These are phyloP conservation scores for Lomentospora prolificans DNA, from an alignment of 2,329 filamentous ascomycete species.

Conservation along the genomic window DNA sequence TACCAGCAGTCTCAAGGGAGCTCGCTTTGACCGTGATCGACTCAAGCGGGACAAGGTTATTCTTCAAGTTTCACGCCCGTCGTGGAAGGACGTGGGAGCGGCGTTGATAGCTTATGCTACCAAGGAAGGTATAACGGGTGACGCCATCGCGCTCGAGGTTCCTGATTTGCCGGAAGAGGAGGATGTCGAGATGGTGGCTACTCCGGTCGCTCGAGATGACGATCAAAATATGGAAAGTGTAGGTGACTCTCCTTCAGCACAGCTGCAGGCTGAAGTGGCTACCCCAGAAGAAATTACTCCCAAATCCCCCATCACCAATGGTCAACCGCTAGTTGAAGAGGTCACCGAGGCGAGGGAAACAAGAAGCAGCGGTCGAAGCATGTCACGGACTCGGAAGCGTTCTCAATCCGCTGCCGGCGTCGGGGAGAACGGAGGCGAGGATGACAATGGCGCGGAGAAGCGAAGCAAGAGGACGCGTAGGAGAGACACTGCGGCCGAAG, in stretches of 20 bases:
- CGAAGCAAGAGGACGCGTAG: slow-evolving; percentile 56
- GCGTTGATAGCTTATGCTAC: not conserved
- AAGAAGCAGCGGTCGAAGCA: slow-evolving; percentile 24
- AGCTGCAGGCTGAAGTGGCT: slow-evolving; percentile 4
- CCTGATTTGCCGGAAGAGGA: slow-evolving; percentile 6
- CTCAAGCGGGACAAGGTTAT: not conserved
- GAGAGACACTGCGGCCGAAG: slow-evolving; percentile 46
- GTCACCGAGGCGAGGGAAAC: slow-evolving; percentile 19
- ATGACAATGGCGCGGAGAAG: slow-evolving; percentile 49
- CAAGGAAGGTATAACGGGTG: not conserved
- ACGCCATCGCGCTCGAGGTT: slow-evolving; percentile 1
- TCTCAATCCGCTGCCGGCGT: slow-evolving; percentile 54
- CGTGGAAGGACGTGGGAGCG: slow-evolving; percentile 6
- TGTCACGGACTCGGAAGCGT: slow-evolving; percentile 44
- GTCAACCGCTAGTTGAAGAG: not conserved
- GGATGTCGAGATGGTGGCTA: not conserved
- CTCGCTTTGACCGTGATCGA: not conserved
- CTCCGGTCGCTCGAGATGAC: not conserved
- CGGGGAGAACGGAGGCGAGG: slow-evolving; percentile 39
- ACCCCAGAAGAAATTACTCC: not conserved
- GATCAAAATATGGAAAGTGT: not conserved
- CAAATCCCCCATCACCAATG: not conserved
- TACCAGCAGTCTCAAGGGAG: slow-evolving; percentile 23
- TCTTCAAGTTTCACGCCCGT: not conserved
- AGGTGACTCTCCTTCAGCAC: slow-evolving; percentile 5